A percentile compares a stretch with the other conserved stretches of the same genome.
Evolutionary conservation across 306 rosid genomes (phyloP).

Genomic region (Ormosia emarginata): DNA sequence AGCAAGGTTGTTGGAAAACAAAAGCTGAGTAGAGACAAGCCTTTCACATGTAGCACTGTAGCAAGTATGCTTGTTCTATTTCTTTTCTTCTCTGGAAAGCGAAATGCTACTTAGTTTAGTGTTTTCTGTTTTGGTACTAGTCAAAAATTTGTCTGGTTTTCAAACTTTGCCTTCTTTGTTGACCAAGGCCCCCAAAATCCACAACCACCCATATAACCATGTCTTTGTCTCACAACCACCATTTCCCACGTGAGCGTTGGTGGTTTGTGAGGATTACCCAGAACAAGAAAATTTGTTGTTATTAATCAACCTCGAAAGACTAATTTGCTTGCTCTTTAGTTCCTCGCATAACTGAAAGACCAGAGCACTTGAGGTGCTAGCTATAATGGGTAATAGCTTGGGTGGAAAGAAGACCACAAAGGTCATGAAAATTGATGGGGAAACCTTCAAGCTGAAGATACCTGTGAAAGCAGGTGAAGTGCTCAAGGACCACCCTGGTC

Average conservation of each 20-base stretch:
- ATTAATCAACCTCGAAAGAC: neutral
- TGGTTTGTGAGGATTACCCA: conserved; percentile 15
- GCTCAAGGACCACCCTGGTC: conserved; percentile 58
- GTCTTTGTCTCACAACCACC: conserved; percentile 40
- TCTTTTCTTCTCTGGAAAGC: conserved; percentile 1
- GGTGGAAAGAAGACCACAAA: conserved; percentile 66
- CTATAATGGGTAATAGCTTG: conserved; percentile 71
- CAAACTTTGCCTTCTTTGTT: conserved; percentile 61
- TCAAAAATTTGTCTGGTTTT: conserved; percentile 26
- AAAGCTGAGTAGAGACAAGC: neutral
- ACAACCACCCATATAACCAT: conserved; percentile 33
- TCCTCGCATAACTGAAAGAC: neutral
- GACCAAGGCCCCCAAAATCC: conserved; percentile 37
- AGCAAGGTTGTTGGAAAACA: conserved; percentile 27
- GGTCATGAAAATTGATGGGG: conserved; percentile 83
- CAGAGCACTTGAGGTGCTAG: neutral
- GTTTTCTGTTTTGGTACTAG: neutral
- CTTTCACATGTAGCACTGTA: neutral
- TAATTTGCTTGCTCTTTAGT: neutral
- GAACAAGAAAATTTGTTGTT: neutral
- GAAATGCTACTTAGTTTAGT: conserved; percentile 30
- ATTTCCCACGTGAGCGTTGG: neutral
- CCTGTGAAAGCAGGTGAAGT: conserved; percentile 59
- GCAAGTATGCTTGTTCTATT: neutral
- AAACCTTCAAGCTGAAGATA: conserved; percentile 63